phyloP scores from a whole-genome alignment of 2,329 filamentous ascomycete genomes.

The Xylaria sp. region DNA sequence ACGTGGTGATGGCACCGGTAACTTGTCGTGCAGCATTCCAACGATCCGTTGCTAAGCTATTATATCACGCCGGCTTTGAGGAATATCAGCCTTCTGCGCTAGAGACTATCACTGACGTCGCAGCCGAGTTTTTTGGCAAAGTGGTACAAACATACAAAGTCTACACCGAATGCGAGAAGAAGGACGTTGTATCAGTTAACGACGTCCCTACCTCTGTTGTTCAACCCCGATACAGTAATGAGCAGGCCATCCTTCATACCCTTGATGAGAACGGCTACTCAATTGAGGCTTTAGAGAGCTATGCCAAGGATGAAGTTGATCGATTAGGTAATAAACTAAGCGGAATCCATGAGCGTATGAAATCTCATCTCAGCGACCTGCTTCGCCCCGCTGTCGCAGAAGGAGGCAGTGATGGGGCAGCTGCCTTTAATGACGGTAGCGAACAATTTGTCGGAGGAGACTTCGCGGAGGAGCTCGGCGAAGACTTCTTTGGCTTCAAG shows the following conservation, averaged over 20 bases:
- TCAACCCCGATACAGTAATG: slow-evolving; percentile 78
- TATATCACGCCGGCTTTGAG: slow-evolving; percentile 96
- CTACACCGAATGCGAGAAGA: slow-evolving; percentile 86
- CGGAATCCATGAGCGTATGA: slow-evolving; percentile 94
- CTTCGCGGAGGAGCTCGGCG: slow-evolving; percentile 96
- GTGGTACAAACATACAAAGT: slow-evolving; percentile 81
- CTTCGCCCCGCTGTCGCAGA: slow-evolving; percentile 89
- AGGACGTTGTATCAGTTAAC: slow-evolving; percentile 61
- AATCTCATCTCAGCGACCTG: slow-evolving; percentile 89
- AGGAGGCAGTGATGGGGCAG: slow-evolving; percentile 80
- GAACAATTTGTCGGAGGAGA: slow-evolving; percentile 97
- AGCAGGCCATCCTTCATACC: slow-evolving; percentile 89
- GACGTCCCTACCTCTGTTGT: slow-evolving; percentile 57
- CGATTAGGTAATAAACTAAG: slow-evolving; percentile 81
- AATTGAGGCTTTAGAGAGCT: slow-evolving; percentile 81
- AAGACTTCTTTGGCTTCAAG: slow-evolving; percentile 99
- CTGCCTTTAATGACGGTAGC: slow-evolving; percentile 94
- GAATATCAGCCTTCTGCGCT: slow-evolving; percentile 95
- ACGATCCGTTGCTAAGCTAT: slow-evolving; percentile 91
- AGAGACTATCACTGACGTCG: slow-evolving; percentile 89
- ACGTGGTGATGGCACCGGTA: slow-evolving; percentile 85
- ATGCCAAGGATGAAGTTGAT: slow-evolving; percentile 94
- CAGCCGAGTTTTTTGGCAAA: slow-evolving; percentile 89
- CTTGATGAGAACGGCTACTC: slow-evolving; percentile 87
- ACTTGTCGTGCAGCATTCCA: slow-evolving; percentile 87